Percentiles rank a stretch among this genome's conserved stretches.
Evolutionary conservation across 306 rosid species (phyloP).

Genomic region (Carpinus viminea): DNA sequence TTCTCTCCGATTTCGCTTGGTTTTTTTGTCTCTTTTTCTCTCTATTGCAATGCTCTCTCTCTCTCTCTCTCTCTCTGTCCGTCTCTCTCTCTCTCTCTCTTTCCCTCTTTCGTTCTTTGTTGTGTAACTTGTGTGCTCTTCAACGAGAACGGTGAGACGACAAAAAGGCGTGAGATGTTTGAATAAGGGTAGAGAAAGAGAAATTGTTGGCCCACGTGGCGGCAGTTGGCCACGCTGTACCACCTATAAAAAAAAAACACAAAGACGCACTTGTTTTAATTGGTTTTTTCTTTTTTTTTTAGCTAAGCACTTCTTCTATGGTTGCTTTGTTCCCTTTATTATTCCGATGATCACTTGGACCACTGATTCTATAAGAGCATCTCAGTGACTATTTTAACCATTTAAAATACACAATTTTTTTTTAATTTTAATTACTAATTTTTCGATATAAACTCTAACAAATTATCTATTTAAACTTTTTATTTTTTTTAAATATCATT

Average conservation of each 20-base stretch:
- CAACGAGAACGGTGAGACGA: constrained; percentile 1
- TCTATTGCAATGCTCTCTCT: neutral
- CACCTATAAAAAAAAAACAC: neutral
- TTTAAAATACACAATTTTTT: too few relatives aligned
- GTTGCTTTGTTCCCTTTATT: neutral
- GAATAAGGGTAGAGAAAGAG: neutral
- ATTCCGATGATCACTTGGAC: neutral
- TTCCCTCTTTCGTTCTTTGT: neutral
- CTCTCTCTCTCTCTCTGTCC: neutral
- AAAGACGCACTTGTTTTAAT: neutral
- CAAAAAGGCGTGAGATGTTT: neutral
- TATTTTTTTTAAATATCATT: too few relatives aligned
- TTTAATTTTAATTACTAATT: too few relatives aligned
- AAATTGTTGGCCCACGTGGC: constrained; percentile 31
- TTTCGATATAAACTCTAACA: too few relatives aligned
- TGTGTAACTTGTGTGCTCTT: neutral
- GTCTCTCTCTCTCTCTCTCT: neutral
- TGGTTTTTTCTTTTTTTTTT: neutral
- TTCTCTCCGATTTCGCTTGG: neutral
- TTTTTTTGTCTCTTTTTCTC: neutral
- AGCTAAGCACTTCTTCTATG: neutral
- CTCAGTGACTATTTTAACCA: too few relatives aligned
- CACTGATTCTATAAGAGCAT: neutral
- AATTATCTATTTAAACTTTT: too few relatives aligned
- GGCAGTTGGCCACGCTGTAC: constrained; percentile 17